Percentiles rank a stretch among this genome's conserved stretches.
Conservation (phyloP, 805 yeast species). For the Yarrowia divulgata region DNA sequence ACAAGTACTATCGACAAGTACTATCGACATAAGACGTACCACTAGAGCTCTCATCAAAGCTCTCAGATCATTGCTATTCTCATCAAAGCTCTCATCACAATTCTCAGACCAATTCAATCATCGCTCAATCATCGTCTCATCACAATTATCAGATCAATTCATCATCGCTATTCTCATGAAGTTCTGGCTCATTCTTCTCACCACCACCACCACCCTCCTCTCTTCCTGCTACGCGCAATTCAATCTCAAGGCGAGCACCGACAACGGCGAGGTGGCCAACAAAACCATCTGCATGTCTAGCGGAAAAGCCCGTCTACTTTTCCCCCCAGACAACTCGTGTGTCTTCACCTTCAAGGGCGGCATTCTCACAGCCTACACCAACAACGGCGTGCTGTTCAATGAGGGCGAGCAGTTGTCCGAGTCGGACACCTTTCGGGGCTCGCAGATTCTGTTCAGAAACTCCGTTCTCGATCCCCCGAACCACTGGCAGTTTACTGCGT, state of each 20-base stretch:
- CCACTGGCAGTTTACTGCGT: constrained; percentile 7
- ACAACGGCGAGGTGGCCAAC: background rate
- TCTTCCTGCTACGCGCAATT: background rate
- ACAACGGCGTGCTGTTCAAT: background rate
- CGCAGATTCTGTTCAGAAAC: constrained; percentile 1
- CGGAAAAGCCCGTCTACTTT: background rate
- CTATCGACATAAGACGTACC: no score
- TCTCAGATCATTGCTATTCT: no score
- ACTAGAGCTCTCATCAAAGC: no score
- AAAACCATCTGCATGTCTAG: constrained; percentile 2
- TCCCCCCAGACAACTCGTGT: constrained; percentile 3
- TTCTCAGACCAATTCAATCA: no score
- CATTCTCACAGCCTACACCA: background rate
- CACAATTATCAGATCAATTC: no score
- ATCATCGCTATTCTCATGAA: no score
- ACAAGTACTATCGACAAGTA: no score
- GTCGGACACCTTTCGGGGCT: background rate
- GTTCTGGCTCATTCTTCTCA: no score
- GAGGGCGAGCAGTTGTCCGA: constrained; percentile 3
- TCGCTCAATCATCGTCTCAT: no score
- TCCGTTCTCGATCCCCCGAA: background rate
- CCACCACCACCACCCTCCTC: background rate
- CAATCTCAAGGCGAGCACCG: background rate
- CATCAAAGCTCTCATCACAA: no score
- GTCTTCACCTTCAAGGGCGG: constrained; percentile 17